These are phyloP conservation scores for Singerocomus rubriflavus DNA, from an alignment of 1,284 basidiomycete genomes.

Conservation along the genomic window DNA sequence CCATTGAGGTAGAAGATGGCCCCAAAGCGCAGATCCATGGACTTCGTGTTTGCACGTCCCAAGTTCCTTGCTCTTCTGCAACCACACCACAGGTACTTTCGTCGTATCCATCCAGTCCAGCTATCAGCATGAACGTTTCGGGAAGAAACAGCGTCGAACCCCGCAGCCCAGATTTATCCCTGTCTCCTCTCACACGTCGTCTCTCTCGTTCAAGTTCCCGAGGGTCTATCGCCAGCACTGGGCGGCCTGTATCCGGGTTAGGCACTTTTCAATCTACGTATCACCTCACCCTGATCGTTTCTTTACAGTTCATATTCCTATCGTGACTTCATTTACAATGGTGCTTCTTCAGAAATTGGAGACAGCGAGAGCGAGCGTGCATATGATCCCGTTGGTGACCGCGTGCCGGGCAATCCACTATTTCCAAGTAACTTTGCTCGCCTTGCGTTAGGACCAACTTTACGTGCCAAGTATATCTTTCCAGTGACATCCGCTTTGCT, in stretches of 20 bases:
- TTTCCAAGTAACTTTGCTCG: slow-evolving; percentile 67
- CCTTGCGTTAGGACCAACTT: slow-evolving; percentile 53
- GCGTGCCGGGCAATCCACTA: slow-evolving; percentile 58
- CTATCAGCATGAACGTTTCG: slow-evolving; percentile 9
- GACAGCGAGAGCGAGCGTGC: slow-evolving; percentile 29
- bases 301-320: slow-evolving; percentile 14
- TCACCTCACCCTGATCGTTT: slow-evolving; percentile 2
- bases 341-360: slow-evolving; percentile 23
- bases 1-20: slow-evolving; percentile 11
- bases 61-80: slow-evolving; percentile 25
- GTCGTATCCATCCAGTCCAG: slow-evolving; percentile 28
- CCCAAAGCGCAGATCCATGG: slow-evolving; percentile 52
- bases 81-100: slow-evolving; percentile 18
- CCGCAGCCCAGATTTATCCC: slow-evolving; percentile 18
- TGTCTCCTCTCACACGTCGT: slow-evolving; percentile 19
- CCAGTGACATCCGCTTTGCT: background rate
- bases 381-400: slow-evolving; percentile 47
- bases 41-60: slow-evolving; percentile 52
- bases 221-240: slow-evolving; percentile 24
- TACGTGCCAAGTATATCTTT: slow-evolving; percentile 49
- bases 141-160: slow-evolving; percentile 27
- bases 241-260: slow-evolving; percentile 23
- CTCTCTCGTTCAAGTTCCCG: slow-evolving; percentile 29
- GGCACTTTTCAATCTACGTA: background rate
- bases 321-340: slow-evolving; percentile 14